Percentiles rank a stretch among this genome's conserved stretches.
Conservation (phyloP, 2,329 filamentous ascomycete species). For the Leptographium radiaticola region DNA sequence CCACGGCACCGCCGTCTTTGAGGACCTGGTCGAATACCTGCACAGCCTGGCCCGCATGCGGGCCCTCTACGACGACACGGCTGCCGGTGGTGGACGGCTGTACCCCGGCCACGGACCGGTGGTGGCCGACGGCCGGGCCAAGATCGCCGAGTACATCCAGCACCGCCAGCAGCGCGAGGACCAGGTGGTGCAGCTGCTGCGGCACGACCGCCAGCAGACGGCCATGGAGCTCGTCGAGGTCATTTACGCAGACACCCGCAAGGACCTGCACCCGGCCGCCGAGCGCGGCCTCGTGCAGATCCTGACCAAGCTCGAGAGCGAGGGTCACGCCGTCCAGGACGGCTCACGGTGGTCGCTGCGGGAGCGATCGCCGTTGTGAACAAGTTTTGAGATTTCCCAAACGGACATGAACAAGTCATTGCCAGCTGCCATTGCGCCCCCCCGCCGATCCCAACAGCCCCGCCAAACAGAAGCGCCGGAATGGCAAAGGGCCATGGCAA, state of each 20-base stretch:
- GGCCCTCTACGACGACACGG: slow-evolving; percentile 42
- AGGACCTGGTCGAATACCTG: slow-evolving; percentile 51
- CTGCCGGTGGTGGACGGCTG: slow-evolving; percentile 44
- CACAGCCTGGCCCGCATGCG: slow-evolving; percentile 48
- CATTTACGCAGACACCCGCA: slow-evolving; percentile 71
- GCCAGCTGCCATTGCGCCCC: too few species aligned
- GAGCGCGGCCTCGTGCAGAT: slow-evolving; percentile 67
- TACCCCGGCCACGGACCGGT: slow-evolving; percentile 85
- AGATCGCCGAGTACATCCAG: slow-evolving; percentile 68
- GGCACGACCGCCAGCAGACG: slow-evolving; percentile 25
- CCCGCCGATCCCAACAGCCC: too few species aligned
- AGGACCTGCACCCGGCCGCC: slow-evolving; percentile 63
- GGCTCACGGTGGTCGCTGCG: slow-evolving; percentile 30
- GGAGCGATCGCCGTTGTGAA: slow-evolving; percentile 28
- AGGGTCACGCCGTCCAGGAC: slow-evolving; percentile 47
- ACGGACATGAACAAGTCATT: too few species aligned
- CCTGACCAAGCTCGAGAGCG: slow-evolving; percentile 60
- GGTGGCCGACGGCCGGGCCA: slow-evolving; percentile 56
- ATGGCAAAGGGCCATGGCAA: too few species aligned
- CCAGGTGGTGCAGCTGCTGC: background rate
- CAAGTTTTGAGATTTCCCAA: too few species aligned
- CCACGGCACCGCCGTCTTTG: slow-evolving; percentile 61
- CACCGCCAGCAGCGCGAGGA: slow-evolving; percentile 30
- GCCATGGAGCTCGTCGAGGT: slow-evolving; percentile 75
- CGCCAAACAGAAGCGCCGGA: too few species aligned